A percentile compares a stretch with the other conserved stretches of the same genome.
phyloP scores from a whole-genome alignment of 768 basidiomycete genomes.

The Phylloporus sp. region DNA sequence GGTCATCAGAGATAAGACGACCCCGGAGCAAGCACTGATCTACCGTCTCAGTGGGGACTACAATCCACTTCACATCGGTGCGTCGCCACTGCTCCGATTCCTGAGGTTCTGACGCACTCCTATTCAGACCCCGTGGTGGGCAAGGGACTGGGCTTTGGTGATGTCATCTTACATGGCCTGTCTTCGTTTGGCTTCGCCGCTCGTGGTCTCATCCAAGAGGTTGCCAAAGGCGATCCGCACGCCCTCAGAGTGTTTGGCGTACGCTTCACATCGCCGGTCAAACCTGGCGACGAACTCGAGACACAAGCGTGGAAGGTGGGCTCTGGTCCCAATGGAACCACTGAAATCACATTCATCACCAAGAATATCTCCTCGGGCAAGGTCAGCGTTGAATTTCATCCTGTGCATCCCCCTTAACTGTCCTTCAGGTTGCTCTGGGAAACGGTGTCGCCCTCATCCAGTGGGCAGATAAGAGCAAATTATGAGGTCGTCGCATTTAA shows the following conservation, averaged over 20 bases:
- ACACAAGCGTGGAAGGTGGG: constrained; percentile 79
- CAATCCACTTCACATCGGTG: constrained; percentile 74
- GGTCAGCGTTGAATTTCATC: constrained; percentile 29
- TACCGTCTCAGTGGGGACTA: constrained; percentile 79
- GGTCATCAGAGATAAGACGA: constrained; percentile 58
- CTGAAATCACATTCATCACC: constrained; percentile 59
- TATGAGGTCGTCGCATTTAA: constrained; percentile 25
- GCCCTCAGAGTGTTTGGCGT: constrained; percentile 66
- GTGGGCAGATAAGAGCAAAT: constrained; percentile 45
- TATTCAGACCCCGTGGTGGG: constrained; percentile 67
- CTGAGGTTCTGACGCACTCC: background rate
- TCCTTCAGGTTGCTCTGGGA: constrained; percentile 47
- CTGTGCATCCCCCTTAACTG: background rate
- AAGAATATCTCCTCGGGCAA: constrained; percentile 60
- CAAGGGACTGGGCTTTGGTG: constrained; percentile 72
- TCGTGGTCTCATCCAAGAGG: constrained; percentile 62
- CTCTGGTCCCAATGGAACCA: constrained; percentile 52
- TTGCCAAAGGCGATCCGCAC: constrained; percentile 57
- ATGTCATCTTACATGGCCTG: constrained; percentile 81
- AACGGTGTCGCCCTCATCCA: constrained; percentile 62
- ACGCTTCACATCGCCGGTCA: constrained; percentile 80
- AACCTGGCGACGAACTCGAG: constrained; percentile 78
- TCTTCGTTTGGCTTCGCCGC: constrained; percentile 81
- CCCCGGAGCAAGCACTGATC: constrained; percentile 61
- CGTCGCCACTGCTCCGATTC: constrained; percentile 3